Conservation (phyloP, 225 moss, liverwort and hornwort genomes). For the Neckera pumila region DNA sequence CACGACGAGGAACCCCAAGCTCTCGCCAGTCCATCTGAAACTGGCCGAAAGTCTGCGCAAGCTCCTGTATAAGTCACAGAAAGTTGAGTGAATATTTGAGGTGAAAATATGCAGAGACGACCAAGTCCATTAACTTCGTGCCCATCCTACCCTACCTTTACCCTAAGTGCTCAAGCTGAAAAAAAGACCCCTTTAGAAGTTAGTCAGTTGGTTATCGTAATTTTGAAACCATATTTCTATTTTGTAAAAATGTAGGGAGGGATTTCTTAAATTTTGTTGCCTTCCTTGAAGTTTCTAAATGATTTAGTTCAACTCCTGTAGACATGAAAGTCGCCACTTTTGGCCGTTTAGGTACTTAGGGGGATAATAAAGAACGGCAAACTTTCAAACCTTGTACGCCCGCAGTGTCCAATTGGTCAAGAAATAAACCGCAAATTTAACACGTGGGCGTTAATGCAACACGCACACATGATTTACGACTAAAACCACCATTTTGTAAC, state of each 20-base stretch:
- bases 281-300: not conserved
- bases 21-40: conserved; percentile 92
- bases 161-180: not conserved
- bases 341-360: not conserved
- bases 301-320: not conserved
- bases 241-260: not conserved
- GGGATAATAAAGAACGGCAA: not conserved
- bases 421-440: not conserved
- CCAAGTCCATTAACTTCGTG: not conserved
- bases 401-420: not conserved
- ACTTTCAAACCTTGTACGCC: not conserved
- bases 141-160: not conserved
- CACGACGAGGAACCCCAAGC: conserved; percentile 83
- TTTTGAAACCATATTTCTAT: not conserved
- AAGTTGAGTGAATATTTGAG: not conserved
- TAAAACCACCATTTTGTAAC: not conserved
- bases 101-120: not conserved
- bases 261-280: not conserved
- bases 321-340: not conserved
- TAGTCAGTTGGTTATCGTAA: not conserved
- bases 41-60: conserved; percentile 78
- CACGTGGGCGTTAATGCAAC: not conserved
- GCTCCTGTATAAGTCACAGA: conserved; percentile 51
- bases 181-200: no score
- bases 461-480: not conserved